Evolutionary conservation across 2,329 filamentous ascomycete genomes (phyloP).

Genomic region (Triangularia verruculosa): DNA sequence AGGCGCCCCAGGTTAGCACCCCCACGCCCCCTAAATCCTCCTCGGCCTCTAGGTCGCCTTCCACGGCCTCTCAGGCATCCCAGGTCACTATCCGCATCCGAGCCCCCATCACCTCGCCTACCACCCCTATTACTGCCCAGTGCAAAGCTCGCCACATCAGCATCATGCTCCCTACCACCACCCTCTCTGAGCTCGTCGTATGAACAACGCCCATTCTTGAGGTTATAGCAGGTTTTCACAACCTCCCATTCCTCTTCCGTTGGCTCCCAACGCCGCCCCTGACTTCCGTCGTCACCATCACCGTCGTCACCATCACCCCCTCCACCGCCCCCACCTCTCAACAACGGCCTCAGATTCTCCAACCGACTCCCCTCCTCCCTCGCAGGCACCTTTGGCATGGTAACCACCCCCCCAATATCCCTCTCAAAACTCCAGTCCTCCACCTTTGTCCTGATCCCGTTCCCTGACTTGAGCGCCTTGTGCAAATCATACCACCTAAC

Average conservation of each 20-base stretch:
- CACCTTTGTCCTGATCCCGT: conserved; percentile 20
- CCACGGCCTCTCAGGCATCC: background rate
- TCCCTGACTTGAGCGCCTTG: conserved; percentile 9
- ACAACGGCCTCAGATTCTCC: conserved; percentile 19
- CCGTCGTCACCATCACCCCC: background rate
- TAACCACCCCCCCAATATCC: conserved; percentile 31
- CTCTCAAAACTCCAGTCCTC: conserved; percentile 35
- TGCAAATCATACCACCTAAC: conserved; percentile 43
- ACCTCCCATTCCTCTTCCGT: conserved; percentile 15
- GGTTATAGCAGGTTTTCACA: conserved; percentile 11
- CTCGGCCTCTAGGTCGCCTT: background rate
- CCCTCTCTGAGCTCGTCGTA: conserved; percentile 21
- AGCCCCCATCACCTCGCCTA: background rate
- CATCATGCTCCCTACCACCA: conserved; percentile 7
- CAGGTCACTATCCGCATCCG: background rate
- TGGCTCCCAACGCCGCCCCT: conserved; percentile 13
- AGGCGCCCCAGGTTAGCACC: too few species aligned
- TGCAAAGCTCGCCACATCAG: conserved; percentile 13
- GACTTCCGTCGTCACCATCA: background rate
- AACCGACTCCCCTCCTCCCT: conserved; percentile 12
- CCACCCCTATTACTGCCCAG: background rate
- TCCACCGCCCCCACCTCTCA: background rate
- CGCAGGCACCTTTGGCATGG: conserved; percentile 14
- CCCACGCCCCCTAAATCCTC: background rate
- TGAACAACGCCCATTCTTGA: conserved; percentile 13